Evolutionary conservation across 2,329 filamentous ascomycete species (phyloP), one percentile per base, ranked within the genome.

Genomic region (Anisogramma anomala): DNA sequence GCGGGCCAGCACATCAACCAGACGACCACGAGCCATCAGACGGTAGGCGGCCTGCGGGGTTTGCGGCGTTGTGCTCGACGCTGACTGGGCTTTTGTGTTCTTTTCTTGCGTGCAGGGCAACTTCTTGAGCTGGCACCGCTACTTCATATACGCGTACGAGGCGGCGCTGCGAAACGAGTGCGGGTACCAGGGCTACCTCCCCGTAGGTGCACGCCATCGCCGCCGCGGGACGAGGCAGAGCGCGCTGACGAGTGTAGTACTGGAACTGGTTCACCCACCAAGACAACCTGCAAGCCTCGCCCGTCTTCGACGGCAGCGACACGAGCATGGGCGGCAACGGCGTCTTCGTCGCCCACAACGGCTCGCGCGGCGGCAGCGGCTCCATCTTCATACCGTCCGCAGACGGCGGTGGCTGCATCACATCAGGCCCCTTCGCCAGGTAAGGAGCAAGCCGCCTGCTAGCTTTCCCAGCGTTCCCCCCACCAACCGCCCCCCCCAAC

Each of bases 1-100:
- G 57, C 69, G 5, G 67, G 61, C 2, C 58, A 61, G 0, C 69
- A 73, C 44, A 62, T 73, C 40, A 65, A 68, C 36, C 60, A 67
- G 46, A 69, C 68, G 1, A 43, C 57, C n/a, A 42, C 36, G 1
- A 69, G 71, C 17, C 69, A 33, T 23, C 22, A 20, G 14, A 39
- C 36, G 3, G 36, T 23, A 23, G 6, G 22, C 9, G 22, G 22
- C 22, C 22, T 6, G 22, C 22, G 9, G 9, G 22, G 9, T 9
- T 23, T 9, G 22, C 22, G 9, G 5, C 22, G n/a, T n/a, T n/a
- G n/a, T n/a, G n/a, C n/a, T n/a, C n/a, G n/a, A 23, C 22, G 9
- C 22, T 6, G 6, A 9, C 5, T 5, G 9, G 22, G 9, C 22
- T 23, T 23, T 23, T 23, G 22, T 23, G 9, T 9, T 23, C 6